phyloP scores from a whole-genome alignment of 306 rosid species.

The Biancaea sappan region DNA sequence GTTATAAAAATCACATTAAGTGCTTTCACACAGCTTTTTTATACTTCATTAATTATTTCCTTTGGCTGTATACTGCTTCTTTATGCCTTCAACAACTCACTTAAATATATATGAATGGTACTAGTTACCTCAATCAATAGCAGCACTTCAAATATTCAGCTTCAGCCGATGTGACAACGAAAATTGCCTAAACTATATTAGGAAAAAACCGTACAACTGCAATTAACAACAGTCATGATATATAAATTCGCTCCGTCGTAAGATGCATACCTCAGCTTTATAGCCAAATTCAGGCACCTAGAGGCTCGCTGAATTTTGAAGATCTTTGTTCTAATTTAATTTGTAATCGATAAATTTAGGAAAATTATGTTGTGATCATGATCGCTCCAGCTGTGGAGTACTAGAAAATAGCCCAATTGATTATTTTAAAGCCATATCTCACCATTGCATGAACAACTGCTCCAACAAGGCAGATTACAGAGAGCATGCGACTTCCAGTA shows the following conservation, averaged over 20 bases:
- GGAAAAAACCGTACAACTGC: neutral
- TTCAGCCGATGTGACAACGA: neutral
- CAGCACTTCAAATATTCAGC: neutral
- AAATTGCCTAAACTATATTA: neutral
- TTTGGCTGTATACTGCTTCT: too few relatives aligned
- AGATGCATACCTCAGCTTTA: neutral
- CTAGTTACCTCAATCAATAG: neutral
- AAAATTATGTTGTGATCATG: neutral
- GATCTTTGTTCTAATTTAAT: neutral
- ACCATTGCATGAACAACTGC: neutral
- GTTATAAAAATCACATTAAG: too few relatives aligned
- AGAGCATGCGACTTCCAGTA: neutral
- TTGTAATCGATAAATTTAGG: neutral
- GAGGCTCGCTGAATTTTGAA: neutral
- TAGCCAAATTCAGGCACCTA: neutral
- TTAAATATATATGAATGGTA: too few relatives aligned
- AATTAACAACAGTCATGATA: neutral
- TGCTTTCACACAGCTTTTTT: too few relatives aligned
- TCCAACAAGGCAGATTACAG: conserved; percentile 42
- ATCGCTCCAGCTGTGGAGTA: neutral
- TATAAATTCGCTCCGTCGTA: neutral
- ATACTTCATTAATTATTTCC: too few relatives aligned
- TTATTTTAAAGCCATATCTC: neutral
- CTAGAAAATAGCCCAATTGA: neutral
- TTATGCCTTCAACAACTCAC: too few relatives aligned